Evolutionary conservation across 106 monocot species (phyloP).

Genomic region (Dioscorea zingiberensis): DNA sequence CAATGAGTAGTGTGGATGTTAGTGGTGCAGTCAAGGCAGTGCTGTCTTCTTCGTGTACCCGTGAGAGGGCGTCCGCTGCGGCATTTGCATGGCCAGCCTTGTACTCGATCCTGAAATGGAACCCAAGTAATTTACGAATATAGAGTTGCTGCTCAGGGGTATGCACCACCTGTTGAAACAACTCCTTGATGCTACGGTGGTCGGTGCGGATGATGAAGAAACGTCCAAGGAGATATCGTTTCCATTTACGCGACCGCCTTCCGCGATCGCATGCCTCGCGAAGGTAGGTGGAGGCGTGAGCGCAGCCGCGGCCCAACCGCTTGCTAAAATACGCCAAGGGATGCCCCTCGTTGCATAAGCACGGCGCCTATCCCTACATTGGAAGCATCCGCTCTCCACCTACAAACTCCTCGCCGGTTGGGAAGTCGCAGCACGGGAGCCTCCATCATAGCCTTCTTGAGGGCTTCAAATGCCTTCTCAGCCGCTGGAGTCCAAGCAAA

Average conservation of each 20-base stretch:
- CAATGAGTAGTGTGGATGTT: background rate
- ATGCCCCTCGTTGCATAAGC: background rate
- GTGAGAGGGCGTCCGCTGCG: background rate
- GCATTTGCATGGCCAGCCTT: background rate
- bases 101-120: background rate
- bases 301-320: background rate
- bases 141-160: background rate
- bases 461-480: background rate
- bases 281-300: too few relatives aligned
- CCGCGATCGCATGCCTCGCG: too few relatives aligned
- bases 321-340: constrained; percentile 2
- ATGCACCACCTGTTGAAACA: background rate
- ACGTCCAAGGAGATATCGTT: background rate
- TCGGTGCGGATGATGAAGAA: background rate
- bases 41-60: background rate
- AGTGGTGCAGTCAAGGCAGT: background rate
- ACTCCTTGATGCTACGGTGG: background rate
- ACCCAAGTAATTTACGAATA: background rate
- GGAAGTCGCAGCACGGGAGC: background rate
- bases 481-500: background rate
- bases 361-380: background rate
- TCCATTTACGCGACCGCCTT: constrained; percentile 3
- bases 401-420: background rate
- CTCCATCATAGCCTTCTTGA: background rate
- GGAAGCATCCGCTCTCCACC: background rate